Evolutionary conservation across 2,329 filamentous ascomycete genomes (phyloP).

Genomic region (Triangularia verruculosa): DNA sequence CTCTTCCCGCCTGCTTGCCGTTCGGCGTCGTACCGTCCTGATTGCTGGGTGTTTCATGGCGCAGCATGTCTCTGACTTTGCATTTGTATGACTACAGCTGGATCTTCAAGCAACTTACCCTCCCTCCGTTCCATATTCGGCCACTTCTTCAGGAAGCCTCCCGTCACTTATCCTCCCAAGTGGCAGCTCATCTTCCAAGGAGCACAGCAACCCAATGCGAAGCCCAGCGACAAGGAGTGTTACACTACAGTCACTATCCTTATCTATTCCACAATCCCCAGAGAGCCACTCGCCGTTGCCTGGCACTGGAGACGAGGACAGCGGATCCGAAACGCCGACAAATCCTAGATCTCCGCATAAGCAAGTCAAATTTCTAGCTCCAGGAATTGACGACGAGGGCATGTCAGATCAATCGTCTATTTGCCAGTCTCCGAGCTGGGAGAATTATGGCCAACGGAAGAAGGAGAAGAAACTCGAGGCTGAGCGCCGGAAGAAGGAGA

Average conservation of each 20-base stretch:
- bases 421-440: slow-evolving; percentile 63
- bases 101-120: slow-evolving; percentile 28
- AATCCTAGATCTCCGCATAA: slow-evolving; percentile 34
- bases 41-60: slow-evolving; percentile 22
- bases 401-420: slow-evolving; percentile 48
- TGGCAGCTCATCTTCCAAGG: slow-evolving; percentile 25
- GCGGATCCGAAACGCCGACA: slow-evolving; percentile 19
- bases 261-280: slow-evolving; percentile 30
- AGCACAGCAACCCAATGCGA: slow-evolving; percentile 28
- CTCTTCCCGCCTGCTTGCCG: slow-evolving; percentile 15
- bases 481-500: slow-evolving; percentile 42
- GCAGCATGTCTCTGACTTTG: slow-evolving; percentile 24
- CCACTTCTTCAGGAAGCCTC: slow-evolving; percentile 10
- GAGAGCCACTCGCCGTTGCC: slow-evolving; percentile 1
- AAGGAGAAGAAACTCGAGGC: slow-evolving; percentile 49
- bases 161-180: slow-evolving; percentile 25
- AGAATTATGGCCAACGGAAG: slow-evolving; percentile 52
- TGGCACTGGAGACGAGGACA: slow-evolving; percentile 16
- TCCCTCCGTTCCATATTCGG: slow-evolving; percentile 17
- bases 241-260: slow-evolving; percentile 31
- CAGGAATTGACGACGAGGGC: slow-evolving; percentile 28
- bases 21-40: slow-evolving; percentile 7
- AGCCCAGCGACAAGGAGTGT: slow-evolving; percentile 25
- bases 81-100: slow-evolving; percentile 27
- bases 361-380: slow-evolving; percentile 40